These are phyloP conservation scores for Fusarium oligoseptatum DNA, from an alignment of 2,329 filamentous ascomycete species.

Conservation along the genomic window DNA sequence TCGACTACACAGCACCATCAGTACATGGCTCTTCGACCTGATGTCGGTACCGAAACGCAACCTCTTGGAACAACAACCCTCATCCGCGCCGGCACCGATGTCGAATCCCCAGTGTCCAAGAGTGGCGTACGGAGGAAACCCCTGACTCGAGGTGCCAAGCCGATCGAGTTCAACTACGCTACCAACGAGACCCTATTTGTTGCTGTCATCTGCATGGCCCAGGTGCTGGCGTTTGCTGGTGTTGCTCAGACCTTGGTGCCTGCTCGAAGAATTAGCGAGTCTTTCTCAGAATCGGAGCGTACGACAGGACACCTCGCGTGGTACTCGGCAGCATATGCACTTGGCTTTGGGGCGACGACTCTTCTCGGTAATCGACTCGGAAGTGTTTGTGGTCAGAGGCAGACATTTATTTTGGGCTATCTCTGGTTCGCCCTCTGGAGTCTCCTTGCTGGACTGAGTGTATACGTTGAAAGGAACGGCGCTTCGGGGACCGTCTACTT, in stretches of 20 bases:
- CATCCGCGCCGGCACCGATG: conserved; percentile 38
- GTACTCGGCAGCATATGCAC: conserved; percentile 43
- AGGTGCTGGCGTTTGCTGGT: conserved; percentile 41
- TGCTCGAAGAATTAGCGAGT: conserved; percentile 36
- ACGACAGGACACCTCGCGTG: conserved; percentile 40
- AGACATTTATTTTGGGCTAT: conserved; percentile 40
- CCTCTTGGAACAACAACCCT: conserved; percentile 39
- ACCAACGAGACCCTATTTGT: conserved; percentile 45
- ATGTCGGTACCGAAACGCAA: conserved; percentile 29
- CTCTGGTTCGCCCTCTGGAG: conserved; percentile 46
- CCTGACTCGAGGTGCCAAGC: conserved; percentile 38
- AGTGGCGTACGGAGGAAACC: conserved; percentile 41
- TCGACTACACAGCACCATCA: conserved; percentile 37
- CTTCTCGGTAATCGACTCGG: conserved; percentile 44
- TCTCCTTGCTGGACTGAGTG: conserved; percentile 39
- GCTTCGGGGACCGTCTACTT: conserved; percentile 36
- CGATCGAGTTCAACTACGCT: conserved; percentile 43
- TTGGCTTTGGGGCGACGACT: conserved; percentile 37
- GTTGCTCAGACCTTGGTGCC: conserved; percentile 43
- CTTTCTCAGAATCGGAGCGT: conserved; percentile 38
- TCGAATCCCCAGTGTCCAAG: conserved; percentile 20
- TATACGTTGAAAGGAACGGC: conserved; percentile 28
- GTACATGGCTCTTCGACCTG: conserved; percentile 40
- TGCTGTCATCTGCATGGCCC: conserved; percentile 44
- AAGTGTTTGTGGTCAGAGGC: conserved; percentile 41